Percentiles rank a stretch among this genome's conserved stretches.
Conservation (phyloP, 2,329 filamentous ascomycete genomes). For the Talaromyces islandicus region DNA sequence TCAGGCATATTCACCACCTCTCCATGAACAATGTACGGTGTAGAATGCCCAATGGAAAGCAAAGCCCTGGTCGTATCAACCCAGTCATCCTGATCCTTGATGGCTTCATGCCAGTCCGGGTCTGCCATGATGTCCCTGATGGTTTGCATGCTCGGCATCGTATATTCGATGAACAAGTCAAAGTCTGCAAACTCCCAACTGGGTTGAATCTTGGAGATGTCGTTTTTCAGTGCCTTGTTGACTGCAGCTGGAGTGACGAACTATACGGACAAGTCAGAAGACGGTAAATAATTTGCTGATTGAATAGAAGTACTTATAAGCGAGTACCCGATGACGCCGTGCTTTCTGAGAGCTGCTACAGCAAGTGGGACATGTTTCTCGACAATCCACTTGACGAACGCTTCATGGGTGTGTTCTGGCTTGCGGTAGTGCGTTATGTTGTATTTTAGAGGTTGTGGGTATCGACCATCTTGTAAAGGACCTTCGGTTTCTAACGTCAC, state of each 20-base stretch:
- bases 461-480: too few species aligned
- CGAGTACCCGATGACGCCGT: constrained; percentile 19
- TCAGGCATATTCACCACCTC: constrained; percentile 18
- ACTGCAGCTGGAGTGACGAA: constrained; percentile 1
- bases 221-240: constrained; percentile 5
- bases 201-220: constrained; percentile 11
- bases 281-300: too few species aligned
- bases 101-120: constrained; percentile 18
- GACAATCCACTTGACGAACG: constrained; percentile 26
- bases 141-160: constrained; percentile 13
- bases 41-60: constrained; percentile 19
- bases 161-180: constrained; percentile 26
- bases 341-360: constrained; percentile 22
- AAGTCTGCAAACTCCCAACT: constrained; percentile 17
- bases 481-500: too few species aligned
- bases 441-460: constrained; percentile 17
- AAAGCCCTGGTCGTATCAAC: constrained; percentile 21
- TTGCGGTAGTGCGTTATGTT: constrained; percentile 25
- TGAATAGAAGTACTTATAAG: constrained; percentile 17
- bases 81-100: constrained; percentile 26
- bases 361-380: constrained; percentile 23
- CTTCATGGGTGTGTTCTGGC: constrained; percentile 23
- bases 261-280: background rate
- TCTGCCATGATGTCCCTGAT: constrained; percentile 20
- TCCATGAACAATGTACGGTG: constrained; percentile 20